Evolutionary conservation across 2,329 filamentous ascomycete species (phyloP), one percentile per base, ranked within the genome.

Genomic region (Claviceps monticola): DNA sequence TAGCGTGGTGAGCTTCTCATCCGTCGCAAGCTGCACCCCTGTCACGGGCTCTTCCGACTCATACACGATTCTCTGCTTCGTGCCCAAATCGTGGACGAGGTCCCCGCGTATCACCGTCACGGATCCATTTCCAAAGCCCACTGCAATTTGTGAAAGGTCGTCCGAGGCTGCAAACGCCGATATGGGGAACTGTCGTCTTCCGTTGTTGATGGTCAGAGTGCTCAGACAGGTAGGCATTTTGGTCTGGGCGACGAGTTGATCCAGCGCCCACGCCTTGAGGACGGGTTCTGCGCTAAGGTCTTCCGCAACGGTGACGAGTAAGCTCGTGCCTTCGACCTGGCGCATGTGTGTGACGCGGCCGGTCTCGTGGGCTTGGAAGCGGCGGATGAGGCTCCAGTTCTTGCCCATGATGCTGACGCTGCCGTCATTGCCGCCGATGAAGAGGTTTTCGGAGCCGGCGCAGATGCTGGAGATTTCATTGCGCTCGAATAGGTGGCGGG

Each of bases 41-140:
- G 93, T 98, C 9, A 98, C 83, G 0, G 93, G 94, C 65, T 98
- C 93, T 60, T 97, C 90, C 0, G 90, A 95, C 64, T 98, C 93
- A 68, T 95, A 93, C 9, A 98, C 88, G 37, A 91, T 93, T 50
- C 93, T 82, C 66, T 98, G 93, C 64, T 88, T 89, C 11, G 91
- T 89, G 21, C 94, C 93, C 53, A 93, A 82, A 65, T 98, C 93
- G 65, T 98, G 89, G 59, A 98, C 87, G 48, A 98, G 74, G 64
- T 98, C 93, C 55, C 94, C 93, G 53, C 93, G 80, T 53, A 98
- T 87, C 29, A 98, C 83, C 0, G 89, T 95, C 13, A 98, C 91
- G 1, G 90, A 83, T 7, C 93, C 93, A 67, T 98, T 97, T 13
- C 85, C 93, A 64, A 98, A 98, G 5, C 93, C 94, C 6, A 97